Conservation (phyloP, 2,329 filamentous ascomycete genomes). For the Claviceps digitariae region DNA sequence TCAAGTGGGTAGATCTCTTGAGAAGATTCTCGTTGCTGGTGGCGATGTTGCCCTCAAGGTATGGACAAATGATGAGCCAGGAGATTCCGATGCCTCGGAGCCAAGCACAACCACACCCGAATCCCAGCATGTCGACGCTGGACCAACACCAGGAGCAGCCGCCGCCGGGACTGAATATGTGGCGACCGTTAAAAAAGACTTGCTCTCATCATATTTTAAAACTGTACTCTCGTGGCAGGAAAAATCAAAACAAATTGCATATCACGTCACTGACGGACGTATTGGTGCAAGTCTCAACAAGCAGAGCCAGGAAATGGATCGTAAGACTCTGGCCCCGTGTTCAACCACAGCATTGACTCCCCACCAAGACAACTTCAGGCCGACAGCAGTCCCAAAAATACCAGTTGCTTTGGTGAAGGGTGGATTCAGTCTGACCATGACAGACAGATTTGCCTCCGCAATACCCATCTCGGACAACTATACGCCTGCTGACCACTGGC, state of each 20-base stretch:
- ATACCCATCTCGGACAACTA: slow-evolving; percentile 69
- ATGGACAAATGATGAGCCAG: slow-evolving; percentile 26
- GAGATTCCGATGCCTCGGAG: not conserved
- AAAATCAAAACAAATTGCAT: slow-evolving; percentile 56
- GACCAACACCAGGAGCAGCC: not conserved
- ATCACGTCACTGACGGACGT: slow-evolving; percentile 26
- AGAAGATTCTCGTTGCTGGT: slow-evolving; percentile 41
- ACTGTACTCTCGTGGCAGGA: slow-evolving; percentile 57
- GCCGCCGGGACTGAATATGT: not conserved
- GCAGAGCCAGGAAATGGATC: slow-evolving; percentile 2
- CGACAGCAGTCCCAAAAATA: slow-evolving; percentile 19
- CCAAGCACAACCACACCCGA: slow-evolving; percentile 5
- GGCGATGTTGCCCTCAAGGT: slow-evolving; percentile 27
- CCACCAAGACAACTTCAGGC: slow-evolving; percentile 3
- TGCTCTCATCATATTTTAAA: slow-evolving; percentile 48
- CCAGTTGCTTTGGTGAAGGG: slow-evolving; percentile 64
- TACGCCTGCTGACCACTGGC: slow-evolving; percentile 81
- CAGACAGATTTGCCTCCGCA: slow-evolving; percentile 59
- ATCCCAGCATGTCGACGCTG: not conserved
- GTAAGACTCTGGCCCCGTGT: not conserved
- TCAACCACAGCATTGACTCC: slow-evolving; percentile 4
- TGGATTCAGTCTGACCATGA: slow-evolving; percentile 69
- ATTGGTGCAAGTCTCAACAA: not conserved
- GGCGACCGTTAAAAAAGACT: slow-evolving; percentile 17
- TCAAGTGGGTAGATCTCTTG: slow-evolving; percentile 50